Conservation (phyloP, 2,329 filamentous ascomycete genomes). For the Knoxdaviesia capensis region DNA sequence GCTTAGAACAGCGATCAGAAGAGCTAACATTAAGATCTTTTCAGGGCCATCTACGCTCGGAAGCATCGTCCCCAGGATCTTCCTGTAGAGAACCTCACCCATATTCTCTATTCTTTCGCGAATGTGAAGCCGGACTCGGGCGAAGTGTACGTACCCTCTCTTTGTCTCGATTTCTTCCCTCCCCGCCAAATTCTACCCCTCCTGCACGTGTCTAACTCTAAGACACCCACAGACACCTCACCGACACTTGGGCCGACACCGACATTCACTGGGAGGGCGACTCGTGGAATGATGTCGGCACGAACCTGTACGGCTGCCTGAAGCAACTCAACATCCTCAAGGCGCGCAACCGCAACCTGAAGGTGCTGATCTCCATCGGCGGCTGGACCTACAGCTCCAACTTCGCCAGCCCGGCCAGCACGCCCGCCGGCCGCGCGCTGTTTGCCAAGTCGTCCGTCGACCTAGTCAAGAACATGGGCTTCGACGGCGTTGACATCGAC, state of each 20-base stretch:
- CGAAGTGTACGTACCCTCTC: conserved; percentile 40
- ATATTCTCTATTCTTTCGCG: conserved; percentile 80
- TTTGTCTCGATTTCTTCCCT: conserved; percentile 3
- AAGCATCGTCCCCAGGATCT: conserved; percentile 75
- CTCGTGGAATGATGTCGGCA: conserved; percentile 50
- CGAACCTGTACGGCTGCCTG: conserved; percentile 71
- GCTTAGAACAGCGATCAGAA: not conserved
- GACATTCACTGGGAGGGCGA: conserved; percentile 58
- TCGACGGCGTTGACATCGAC: conserved; percentile 51
- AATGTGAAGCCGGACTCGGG: conserved; percentile 64
- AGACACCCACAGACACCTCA: conserved; percentile 21
- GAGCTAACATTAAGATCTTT: conserved; percentile 6
- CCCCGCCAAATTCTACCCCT: not conserved
- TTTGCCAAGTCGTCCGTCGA: conserved; percentile 61
- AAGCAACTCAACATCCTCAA: conserved; percentile 82
- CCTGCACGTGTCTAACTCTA: not conserved
- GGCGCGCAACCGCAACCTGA: conserved; percentile 60
- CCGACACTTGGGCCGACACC: conserved; percentile 43
- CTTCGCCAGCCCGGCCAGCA: conserved; percentile 58
- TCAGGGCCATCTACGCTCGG: conserved; percentile 64
- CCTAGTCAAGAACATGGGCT: conserved; percentile 61
- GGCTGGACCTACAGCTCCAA: conserved; percentile 86
- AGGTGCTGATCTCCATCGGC: conserved; percentile 69
- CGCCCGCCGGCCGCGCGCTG: conserved; percentile 40
- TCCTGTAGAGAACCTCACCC: conserved; percentile 62